Evolutionary conservation across 2,329 filamentous ascomycete species (phyloP).

Genomic region (Colletotrichum higginsianum): DNA sequence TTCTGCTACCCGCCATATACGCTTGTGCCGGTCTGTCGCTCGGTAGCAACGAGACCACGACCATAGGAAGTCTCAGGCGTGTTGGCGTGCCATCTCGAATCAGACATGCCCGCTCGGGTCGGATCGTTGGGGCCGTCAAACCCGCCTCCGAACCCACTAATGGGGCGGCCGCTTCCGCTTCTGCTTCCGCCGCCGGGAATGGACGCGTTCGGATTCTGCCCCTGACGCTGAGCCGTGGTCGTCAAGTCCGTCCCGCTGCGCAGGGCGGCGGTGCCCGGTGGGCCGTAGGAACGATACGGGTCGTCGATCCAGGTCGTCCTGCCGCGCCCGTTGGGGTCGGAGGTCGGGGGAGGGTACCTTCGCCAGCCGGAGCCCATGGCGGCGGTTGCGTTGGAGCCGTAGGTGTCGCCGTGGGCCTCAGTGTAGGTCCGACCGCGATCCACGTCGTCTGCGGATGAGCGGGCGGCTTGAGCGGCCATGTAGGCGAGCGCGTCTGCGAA

Average conservation of each 20-base stretch:
- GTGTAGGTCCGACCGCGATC: not conserved
- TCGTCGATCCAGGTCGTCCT: constrained; percentile 2
- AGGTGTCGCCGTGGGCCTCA: not conserved
- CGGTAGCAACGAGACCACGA: no score
- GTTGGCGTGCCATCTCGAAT: not conserved
- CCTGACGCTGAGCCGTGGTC: not conserved
- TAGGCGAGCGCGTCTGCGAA: not conserved
- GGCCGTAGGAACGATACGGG: not conserved
- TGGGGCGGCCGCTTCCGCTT: not conserved
- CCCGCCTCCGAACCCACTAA: not conserved
- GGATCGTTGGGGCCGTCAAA: not conserved
- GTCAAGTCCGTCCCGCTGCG: not conserved
- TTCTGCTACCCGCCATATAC: no score
- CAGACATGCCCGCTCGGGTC: not conserved
- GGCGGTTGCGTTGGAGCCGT: not conserved
- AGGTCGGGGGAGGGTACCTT: not conserved
- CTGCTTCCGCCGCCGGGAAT: not conserved
- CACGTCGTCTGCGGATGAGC: not conserved
- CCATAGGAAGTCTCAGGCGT: not conserved
- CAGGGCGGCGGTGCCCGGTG: not conserved
- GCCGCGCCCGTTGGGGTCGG: not conserved
- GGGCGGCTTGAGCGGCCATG: not conserved
- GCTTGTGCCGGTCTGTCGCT: no score
- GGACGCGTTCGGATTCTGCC: not conserved
- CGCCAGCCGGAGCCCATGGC: constrained; percentile 2